phyloP scores from a whole-genome alignment of 164 flowering plant genomes.

The Cinnamomum micranthum region DNA sequence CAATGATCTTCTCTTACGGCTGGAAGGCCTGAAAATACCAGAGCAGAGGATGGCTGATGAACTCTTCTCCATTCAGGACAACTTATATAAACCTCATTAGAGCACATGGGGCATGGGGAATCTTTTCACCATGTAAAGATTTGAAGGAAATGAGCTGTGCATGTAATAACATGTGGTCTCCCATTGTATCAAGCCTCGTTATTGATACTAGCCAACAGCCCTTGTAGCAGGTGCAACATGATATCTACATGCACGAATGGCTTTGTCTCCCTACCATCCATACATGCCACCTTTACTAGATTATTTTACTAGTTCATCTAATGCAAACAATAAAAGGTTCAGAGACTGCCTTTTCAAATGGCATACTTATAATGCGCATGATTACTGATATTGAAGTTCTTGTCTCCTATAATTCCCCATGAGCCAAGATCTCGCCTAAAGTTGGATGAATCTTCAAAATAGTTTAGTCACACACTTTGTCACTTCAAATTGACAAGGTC shows the following conservation, averaged over 20 bases:
- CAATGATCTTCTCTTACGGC: conserved; percentile 1
- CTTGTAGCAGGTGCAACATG: background rate
- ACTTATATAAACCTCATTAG: background rate
- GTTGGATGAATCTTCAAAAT: too few relatives aligned
- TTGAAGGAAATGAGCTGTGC: background rate
- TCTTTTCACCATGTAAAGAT: background rate
- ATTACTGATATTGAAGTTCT: too few relatives aligned
- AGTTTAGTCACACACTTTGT: too few relatives aligned
- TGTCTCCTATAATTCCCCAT: too few relatives aligned
- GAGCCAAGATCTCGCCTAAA: too few relatives aligned
- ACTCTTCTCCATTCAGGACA: background rate
- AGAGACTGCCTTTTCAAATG: too few relatives aligned
- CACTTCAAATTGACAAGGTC: too few relatives aligned
- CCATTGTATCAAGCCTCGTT: too few relatives aligned
- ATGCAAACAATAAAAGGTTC: too few relatives aligned
- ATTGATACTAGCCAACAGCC: too few relatives aligned
- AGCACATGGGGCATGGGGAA: background rate
- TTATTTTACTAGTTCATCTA: too few relatives aligned
- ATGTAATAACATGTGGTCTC: conserved; percentile 3
- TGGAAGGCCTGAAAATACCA: background rate
- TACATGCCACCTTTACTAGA: background rate
- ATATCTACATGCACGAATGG: background rate
- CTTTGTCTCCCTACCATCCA: background rate
- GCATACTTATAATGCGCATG: too few relatives aligned
- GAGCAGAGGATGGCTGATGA: background rate